Percentiles rank a stretch among this genome's conserved stretches.
phyloP scores from a whole-genome alignment of 176 grass and related monocot species.

The Musa itinerans region DNA sequence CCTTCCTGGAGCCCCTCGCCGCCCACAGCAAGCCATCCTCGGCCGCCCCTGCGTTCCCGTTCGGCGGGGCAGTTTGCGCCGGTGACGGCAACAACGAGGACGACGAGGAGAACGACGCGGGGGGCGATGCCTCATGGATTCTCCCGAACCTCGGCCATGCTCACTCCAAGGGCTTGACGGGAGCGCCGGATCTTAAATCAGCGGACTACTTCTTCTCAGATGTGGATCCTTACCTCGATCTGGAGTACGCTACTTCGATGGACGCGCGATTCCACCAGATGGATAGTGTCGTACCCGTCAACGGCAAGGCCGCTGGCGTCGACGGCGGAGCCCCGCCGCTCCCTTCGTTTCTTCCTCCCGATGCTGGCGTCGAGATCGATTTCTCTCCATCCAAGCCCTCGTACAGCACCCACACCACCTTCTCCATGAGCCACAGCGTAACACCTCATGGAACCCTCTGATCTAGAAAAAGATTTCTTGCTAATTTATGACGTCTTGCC shows the following conservation, averaged over 20 bases:
- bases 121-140: conserved; percentile 5
- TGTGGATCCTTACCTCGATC: conserved; percentile 22
- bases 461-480: neutral
- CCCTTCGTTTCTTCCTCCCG: neutral
- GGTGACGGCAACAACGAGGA: neutral
- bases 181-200: conserved; percentile 2
- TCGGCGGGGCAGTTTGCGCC: neutral
- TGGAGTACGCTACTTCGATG: conserved; percentile 20
- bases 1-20: conserved; percentile 11
- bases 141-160: neutral
- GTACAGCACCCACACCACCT: neutral
- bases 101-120: neutral
- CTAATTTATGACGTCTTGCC: neutral
- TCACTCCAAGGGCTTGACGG: neutral
- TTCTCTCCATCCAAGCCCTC: conserved; percentile 3
- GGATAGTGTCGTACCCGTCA: conserved; percentile 17
- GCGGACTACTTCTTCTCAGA: conserved; percentile 14
- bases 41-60: neutral
- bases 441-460: neutral
- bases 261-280: conserved; percentile 5
- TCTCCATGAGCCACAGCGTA: conserved; percentile 21
- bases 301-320: neutral
- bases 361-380: neutral
- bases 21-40: neutral
- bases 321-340: neutral